Evolutionary conservation across 805 yeast species (phyloP).

Genomic region (Candida methanosorbosa): DNA sequence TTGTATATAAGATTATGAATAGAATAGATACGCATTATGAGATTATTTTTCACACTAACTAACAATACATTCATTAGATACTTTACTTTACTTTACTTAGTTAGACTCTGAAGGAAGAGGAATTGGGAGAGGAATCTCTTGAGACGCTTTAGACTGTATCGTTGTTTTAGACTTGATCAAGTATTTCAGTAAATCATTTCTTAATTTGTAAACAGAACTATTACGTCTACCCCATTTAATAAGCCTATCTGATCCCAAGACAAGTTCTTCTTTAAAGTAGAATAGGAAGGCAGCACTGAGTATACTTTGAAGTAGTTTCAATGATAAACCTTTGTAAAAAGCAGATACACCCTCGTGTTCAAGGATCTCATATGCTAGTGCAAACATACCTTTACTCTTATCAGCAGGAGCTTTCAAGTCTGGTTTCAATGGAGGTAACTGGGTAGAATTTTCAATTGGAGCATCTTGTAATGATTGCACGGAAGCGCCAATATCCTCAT

Average conservation of each 20-base stretch:
- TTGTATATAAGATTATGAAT: no score
- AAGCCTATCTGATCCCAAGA: constrained; percentile 45
- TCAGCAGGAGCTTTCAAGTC: constrained; percentile 4
- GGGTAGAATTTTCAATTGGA: constrained; percentile 7
- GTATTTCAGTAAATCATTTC: no score
- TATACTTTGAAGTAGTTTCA: constrained; percentile 78
- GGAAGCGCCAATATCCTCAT: constrained; percentile 8
- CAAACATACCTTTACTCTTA: constrained; percentile 29
- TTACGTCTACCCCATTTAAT: constrained; percentile 27
- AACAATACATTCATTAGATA: no score
- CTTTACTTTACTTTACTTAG: not conserved
- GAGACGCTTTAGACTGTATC: no score
- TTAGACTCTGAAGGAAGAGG: not conserved
- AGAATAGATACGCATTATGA: no score
- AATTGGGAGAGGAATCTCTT: no score
- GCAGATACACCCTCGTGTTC: constrained; percentile 66
- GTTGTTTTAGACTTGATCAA: no score
- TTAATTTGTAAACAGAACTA: no score
- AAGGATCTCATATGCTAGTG: constrained; percentile 49
- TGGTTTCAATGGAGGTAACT: constrained; percentile 10
- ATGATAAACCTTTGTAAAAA: constrained; percentile 72
- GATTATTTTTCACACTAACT: no score
- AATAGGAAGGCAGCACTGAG: constrained; percentile 85
- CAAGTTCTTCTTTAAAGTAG: constrained; percentile 82
- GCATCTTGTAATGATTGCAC: constrained; percentile 15